phyloP scores from a whole-genome alignment of 129 eudicot genomes.

The Centrapalus pauciflorus region DNA sequence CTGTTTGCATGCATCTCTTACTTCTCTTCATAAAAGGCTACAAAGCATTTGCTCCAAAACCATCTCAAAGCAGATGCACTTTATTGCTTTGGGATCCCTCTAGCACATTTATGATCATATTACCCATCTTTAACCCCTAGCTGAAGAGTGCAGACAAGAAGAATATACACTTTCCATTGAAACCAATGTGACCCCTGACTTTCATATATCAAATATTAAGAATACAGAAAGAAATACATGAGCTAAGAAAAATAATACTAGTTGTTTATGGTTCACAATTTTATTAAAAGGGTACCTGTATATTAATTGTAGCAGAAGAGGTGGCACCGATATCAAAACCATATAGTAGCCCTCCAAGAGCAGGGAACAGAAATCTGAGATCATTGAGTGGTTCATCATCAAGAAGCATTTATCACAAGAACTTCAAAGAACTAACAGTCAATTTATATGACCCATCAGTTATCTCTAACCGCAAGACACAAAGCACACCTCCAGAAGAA shows the following conservation, averaged over 20 bases:
- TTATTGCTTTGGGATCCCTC: neutral
- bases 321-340: constrained; percentile 98
- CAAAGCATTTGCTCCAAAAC: neutral
- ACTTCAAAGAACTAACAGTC: neutral
- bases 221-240: neutral
- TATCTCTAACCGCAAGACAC: neutral
- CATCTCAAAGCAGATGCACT: neutral
- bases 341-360: constrained; percentile 94
- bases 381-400: constrained; percentile 5
- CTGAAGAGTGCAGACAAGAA: neutral
- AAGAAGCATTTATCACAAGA: neutral
- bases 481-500: neutral
- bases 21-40: neutral
- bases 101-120: neutral
- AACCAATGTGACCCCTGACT: neutral
- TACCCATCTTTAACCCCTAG: neutral
- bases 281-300: constrained; percentile 44
- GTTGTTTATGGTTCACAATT: constrained; percentile 8
- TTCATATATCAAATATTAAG: neutral
- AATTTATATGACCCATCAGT: constrained; percentile 10
- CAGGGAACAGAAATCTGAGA: constrained; percentile 91
- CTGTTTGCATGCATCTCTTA: neutral
- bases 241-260: neutral
- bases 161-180: neutral
- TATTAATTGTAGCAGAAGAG: constrained; percentile 75